Base-by-base conservation (phyloP, 202 grass and related monocot species). In the Carex sylvatica region DNA sequence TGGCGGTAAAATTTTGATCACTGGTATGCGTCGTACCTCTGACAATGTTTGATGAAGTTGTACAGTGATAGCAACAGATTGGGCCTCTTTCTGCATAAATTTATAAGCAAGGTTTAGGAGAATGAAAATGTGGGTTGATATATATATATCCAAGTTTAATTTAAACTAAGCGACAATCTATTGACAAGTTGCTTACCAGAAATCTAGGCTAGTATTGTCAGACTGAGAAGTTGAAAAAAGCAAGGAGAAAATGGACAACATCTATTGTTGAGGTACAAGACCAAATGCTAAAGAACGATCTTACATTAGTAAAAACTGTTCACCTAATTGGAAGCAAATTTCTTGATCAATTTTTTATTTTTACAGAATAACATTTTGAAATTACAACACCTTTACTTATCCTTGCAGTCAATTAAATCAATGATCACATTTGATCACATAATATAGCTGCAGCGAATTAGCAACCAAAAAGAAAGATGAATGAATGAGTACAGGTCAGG, bases 1-100 rank as follows among this genome's bases (percentile, higher is more conserved):
- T 6, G 22, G 20, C 69, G 61, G 40, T 67, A 67, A 35, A 38
- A 82, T 70, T 69, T 67, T 82, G 44, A 82, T 69, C 61, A 82
- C 80, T 56, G 80, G 80, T 69, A 82, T 61, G 46, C 26, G 80
- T 35, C 80, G 22, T 69, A 67, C 61, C 22, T n/a, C 63, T 18
- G 46, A 33, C 80, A 82, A 56, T 53, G 61, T 53, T 70, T 69
- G 62, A 56, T 55, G 68, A 24, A 82, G 59, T 35, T 67, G 44
- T 26, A 82, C 61, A 51, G 62, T 35, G 15, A 26, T 68, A 67
- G 26, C 28, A 4, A 36, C 22, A 82, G 38, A 70, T 82, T 82
- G 80, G 24, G 23, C 23, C 46, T 82, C 80, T 56, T 35, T 82
- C 80, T 82, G 80, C 30, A 53, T 53, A 35, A 38, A 80, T 20